Base-by-base conservation (phyloP, 2,329 filamentous ascomycete species). In the Phyllosticta citriasiana region DNA sequence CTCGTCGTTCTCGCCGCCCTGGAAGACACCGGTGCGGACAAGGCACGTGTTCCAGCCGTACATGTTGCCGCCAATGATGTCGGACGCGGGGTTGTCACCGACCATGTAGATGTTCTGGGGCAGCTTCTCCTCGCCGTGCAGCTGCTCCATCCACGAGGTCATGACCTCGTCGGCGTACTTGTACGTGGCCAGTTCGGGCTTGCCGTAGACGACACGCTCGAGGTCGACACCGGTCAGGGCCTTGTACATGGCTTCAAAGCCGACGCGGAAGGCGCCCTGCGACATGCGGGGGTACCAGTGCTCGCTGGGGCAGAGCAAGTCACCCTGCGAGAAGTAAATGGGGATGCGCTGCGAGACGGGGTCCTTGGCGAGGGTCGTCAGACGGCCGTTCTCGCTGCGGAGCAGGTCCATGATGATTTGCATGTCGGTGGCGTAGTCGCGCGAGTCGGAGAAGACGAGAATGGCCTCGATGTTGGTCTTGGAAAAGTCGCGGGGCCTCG, bases 11-110 rank as follows among this genome's bases (percentile, higher is more conserved):
- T 84, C 86, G 19, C 83, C 86, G 64, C 88, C 88, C 76, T 89
- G 86, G 82, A 88, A 90, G 55, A 91, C 87, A 76, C 88, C 88
- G 0, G 88, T 91, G 70, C 87, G 84, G 61, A 91, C 88, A 60
- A 91, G 76, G 70, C 88, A 90, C 2, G 88, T 90, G 76, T 91
- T 91, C 88, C 88, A 91, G 63, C 86, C 86, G 74, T 91, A 89
- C 82, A 86, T 88, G 80, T 91, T 91, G 64, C 87, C 88, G 64
- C 88, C 88, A 65, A 88, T 80, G 68, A 89, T 89, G 71, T 89
- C 87, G 26, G 84, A 88, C 26, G 84, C 84, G 6, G 86, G 87
- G 77, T 89, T 89, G 74, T 89, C 87, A 65, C 87, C 87, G 60
- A 89, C 78, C 87, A 89, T 89, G 80, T 89, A 89, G 72, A 89